Evolutionary conservation across 805 yeast species (phyloP), one percentile per base, ranked within the genome.

Genomic region (Schizosaccharomyces osmophilus): DNA sequence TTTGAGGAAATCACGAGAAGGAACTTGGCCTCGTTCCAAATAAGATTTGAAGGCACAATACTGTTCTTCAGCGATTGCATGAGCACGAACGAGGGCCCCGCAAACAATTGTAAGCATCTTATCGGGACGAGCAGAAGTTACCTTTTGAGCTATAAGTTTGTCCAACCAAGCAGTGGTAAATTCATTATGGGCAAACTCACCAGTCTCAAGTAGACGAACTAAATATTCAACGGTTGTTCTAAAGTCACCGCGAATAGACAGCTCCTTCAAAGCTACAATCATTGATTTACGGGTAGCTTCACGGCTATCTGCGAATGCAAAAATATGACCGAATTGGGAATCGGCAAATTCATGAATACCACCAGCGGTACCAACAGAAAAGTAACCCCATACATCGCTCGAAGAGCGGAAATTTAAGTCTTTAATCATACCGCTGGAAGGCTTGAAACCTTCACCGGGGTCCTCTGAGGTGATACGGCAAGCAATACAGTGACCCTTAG

Each of bases 141-240:
- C 81, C 69, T 85, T 88, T 73, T 87, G 86, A 64, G 95, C 78
- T 69, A 93, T 93, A 69, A 93, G 80, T 73, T 90, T 97, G 73
- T 93, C 98, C 69, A 93, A 81, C 99, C 99, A 93, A 62, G 97
- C 97, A 63, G 99, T 93, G 63, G 98, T 93, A 69, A 93, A 90
- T 59, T 93, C 90, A 73, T 93, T 94, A 63, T 84, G 88, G 74
- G 88, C 97, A 68, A 93, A 93, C 71, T 85, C 98, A 62, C 95
- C 93, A 29, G 98, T 89, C 75, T 93, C 97, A 68, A 93, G 78
- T 67, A 93, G 79, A 72, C 90, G 90, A 74, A 94, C 93, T 69
- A 93, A 79, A 71, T 93, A 93, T 74, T 93, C 99, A 65, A 90
- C 96, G 17, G 98, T 93, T 39, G 99, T 93, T 74, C 95, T 82